Conservation (phyloP, 2,329 filamentous ascomycete genomes). For the Thermothelomyces thermophilus region DNA sequence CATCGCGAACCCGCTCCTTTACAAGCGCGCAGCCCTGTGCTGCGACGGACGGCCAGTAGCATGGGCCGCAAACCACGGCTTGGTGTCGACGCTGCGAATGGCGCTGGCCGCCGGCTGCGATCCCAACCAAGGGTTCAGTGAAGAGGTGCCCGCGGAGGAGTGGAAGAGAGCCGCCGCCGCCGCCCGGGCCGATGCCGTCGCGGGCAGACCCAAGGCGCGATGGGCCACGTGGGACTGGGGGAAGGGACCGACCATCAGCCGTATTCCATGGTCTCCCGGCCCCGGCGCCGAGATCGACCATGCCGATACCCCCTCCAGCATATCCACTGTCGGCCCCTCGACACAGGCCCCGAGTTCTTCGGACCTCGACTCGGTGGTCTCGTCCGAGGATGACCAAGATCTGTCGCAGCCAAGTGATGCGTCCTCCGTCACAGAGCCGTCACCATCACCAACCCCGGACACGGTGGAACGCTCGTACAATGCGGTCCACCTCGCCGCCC, state of each 20-base stretch:
- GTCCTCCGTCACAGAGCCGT: constrained; percentile 13
- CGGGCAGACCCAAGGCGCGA: not conserved
- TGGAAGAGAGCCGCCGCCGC: constrained; percentile 13
- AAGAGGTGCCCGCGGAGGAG: constrained; percentile 8
- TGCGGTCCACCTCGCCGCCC: constrained; percentile 25
- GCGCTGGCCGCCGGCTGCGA: constrained; percentile 24
- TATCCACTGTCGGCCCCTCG: constrained; percentile 12
- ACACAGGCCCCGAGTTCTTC: constrained; percentile 5
- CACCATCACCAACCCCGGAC: not conserved
- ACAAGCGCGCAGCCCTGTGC: constrained; percentile 20
- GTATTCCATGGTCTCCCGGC: constrained; percentile 14
- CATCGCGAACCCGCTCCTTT: constrained; percentile 23
- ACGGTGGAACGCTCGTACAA: constrained; percentile 16
- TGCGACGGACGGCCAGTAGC: constrained; percentile 21
- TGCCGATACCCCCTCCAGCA: constrained; percentile 8
- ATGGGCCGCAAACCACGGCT: constrained; percentile 25
- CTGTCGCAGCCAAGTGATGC: constrained; percentile 6
- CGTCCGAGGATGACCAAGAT: constrained; percentile 4
- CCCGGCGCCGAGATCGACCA: constrained; percentile 14
- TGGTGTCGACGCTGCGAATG: constrained; percentile 22
- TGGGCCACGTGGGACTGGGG: constrained; percentile 19
- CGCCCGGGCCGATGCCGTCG: constrained; percentile 5
- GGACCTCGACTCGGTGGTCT: constrained; percentile 16
- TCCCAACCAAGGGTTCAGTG: constrained; percentile 23
- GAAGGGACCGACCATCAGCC: not conserved